Percentiles rank a stretch among this genome's conserved stretches.
phyloP scores from a whole-genome alignment of 1,284 basidiomycete genomes.

The Malassezia sympodialis region DNA sequence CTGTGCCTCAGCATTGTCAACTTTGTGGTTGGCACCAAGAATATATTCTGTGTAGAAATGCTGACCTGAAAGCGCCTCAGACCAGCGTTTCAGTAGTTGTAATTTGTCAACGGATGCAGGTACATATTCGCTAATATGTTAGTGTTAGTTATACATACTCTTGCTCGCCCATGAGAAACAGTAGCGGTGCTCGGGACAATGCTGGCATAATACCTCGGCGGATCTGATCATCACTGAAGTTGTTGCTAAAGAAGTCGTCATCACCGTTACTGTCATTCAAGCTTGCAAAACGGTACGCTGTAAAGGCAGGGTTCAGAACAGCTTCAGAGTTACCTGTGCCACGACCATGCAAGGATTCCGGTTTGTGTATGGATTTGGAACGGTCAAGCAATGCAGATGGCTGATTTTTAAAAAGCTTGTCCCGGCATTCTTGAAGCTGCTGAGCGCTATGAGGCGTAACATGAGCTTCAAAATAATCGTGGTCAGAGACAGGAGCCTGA shows the following conservation, averaged over 20 bases:
- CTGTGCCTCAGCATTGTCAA: constrained; percentile 21
- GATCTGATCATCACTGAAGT: constrained; percentile 22
- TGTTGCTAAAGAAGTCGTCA: constrained; percentile 41
- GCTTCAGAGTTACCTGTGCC: constrained; percentile 25
- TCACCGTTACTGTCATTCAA: constrained; percentile 29
- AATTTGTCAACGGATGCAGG: constrained; percentile 14
- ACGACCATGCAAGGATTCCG: constrained; percentile 1
- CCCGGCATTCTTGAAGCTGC: constrained; percentile 14
- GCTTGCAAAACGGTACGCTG: constrained; percentile 39
- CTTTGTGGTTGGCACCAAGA: constrained; percentile 32
- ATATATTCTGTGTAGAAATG: constrained; percentile 20
- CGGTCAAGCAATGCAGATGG: constrained; percentile 18
- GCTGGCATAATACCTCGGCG: not conserved
- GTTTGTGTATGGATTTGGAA: constrained; percentile 2
- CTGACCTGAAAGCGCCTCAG: constrained; percentile 8
- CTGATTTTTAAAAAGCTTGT: constrained; percentile 12
- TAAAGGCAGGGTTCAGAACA: constrained; percentile 26
- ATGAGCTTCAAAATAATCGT: constrained; percentile 27
- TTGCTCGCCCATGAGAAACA: constrained; percentile 31
- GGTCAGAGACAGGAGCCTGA: constrained; percentile 42
- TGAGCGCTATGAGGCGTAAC: not conserved
- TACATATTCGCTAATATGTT: constrained; percentile 26
- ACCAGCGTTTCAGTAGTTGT: constrained; percentile 23
- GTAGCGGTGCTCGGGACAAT: constrained; percentile 15
- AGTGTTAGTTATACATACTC: constrained; percentile 26